These are phyloP conservation scores for Cladorrhinum sp. DNA, from an alignment of 2,329 filamentous ascomycete species.

Conservation along the genomic window DNA sequence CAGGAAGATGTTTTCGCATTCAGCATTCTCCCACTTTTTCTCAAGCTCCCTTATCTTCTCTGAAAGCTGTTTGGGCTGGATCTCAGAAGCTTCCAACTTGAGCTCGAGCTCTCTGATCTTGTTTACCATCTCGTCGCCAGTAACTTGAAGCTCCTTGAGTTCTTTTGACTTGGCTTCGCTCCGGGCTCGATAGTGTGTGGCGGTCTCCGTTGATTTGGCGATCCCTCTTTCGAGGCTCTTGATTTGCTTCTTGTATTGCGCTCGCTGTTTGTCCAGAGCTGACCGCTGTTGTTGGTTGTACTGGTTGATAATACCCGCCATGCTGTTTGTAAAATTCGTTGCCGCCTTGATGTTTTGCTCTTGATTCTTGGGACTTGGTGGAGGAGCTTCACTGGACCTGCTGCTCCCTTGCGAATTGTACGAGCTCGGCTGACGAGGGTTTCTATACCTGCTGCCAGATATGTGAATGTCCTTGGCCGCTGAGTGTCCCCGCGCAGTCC, in stretches of 20 bases:
- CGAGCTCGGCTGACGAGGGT: neutral
- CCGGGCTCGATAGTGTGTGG: slow-evolving; percentile 4
- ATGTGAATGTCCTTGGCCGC: neutral
- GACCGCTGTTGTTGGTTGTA: slow-evolving; percentile 22
- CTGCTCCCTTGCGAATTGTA: neutral
- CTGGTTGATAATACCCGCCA: slow-evolving; percentile 23
- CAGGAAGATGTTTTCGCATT: slow-evolving; percentile 30
- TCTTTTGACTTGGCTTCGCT: slow-evolving; percentile 16
- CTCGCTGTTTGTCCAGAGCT: slow-evolving; percentile 17
- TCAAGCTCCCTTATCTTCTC: slow-evolving; percentile 25
- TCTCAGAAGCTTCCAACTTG: slow-evolving; percentile 29
- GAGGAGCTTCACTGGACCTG: neutral
- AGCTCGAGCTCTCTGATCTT: slow-evolving; percentile 26
- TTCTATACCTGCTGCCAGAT: neutral
- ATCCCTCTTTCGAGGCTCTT: slow-evolving; percentile 19
- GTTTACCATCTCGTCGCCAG: slow-evolving; percentile 12
- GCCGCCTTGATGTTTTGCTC: slow-evolving; percentile 17
- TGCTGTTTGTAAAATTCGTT: slow-evolving; percentile 21
- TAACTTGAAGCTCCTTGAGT: slow-evolving; percentile 18
- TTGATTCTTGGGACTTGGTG: slow-evolving; percentile 15
- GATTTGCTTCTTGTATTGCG: slow-evolving; percentile 22
- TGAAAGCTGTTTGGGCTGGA: slow-evolving; percentile 15
- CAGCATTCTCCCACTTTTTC: slow-evolving; percentile 29
- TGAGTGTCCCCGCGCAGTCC: neutral
- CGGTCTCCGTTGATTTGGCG: neutral